These are phyloP conservation scores for Colletotrichum nymphaeae DNA, from an alignment of 2,329 filamentous ascomycete species.

Conservation along the genomic window DNA sequence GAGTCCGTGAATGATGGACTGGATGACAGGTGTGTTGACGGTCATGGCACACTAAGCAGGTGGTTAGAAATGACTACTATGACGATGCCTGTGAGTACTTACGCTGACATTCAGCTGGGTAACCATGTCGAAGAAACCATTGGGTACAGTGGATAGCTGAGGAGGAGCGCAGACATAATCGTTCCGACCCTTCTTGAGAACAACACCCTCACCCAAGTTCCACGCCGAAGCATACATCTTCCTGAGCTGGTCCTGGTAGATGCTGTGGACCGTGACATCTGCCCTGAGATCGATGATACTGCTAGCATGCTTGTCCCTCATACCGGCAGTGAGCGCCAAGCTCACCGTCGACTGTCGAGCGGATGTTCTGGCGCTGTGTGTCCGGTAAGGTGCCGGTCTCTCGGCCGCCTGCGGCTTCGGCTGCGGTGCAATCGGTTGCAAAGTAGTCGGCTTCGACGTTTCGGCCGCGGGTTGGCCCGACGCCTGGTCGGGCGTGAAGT, in stretches of 20 bases:
- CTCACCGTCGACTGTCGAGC: constrained; percentile 34
- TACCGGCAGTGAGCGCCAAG: constrained; percentile 34
- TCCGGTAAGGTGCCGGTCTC: constrained; percentile 25
- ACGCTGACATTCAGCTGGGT: constrained; percentile 63
- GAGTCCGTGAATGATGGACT: constrained; percentile 63
- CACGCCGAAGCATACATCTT: constrained; percentile 33
- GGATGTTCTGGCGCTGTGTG: constrained; percentile 20
- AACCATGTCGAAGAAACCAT: constrained; percentile 58
- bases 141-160: constrained; percentile 48
- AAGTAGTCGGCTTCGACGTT: not conserved
- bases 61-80: not conserved
- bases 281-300: constrained; percentile 33
- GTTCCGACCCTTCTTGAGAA: constrained; percentile 63
- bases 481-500: constrained; percentile 29
- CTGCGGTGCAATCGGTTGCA: not conserved
- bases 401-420: constrained; percentile 13
- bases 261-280: constrained; percentile 34
- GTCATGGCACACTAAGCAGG: constrained; percentile 71
- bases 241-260: constrained; percentile 36
- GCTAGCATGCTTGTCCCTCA: constrained; percentile 34
- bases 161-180: constrained; percentile 56
- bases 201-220: constrained; percentile 61
- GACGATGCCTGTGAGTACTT: constrained; percentile 39
- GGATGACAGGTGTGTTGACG: constrained; percentile 72
- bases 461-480: constrained; percentile 3